Conservation (phyloP, 352 stramenopile genomes). For the Phytopythium cucurbitacearum region DNA sequence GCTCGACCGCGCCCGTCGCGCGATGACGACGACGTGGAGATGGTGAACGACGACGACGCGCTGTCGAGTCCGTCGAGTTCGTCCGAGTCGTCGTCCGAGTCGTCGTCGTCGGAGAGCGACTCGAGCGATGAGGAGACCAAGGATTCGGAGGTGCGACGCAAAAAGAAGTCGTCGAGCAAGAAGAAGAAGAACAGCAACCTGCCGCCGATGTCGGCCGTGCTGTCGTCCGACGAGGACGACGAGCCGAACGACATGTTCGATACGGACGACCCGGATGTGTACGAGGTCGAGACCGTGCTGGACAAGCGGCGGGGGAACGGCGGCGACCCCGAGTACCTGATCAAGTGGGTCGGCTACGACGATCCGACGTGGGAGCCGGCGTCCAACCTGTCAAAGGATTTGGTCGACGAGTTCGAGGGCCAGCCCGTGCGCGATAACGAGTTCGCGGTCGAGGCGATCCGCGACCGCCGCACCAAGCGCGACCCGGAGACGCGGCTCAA, state of each 20-base stretch:
- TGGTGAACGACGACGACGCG: slow-evolving; percentile 29
- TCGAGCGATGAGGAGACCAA: slow-evolving; percentile 29
- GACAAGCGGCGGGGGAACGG: slow-evolving; percentile 38
- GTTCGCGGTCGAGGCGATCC: slow-evolving; percentile 72
- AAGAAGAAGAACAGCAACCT: slow-evolving; percentile 48
- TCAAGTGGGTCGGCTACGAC: slow-evolving; percentile 82
- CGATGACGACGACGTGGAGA: slow-evolving; percentile 19
- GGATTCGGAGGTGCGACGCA: slow-evolving; percentile 5
- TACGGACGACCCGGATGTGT: slow-evolving; percentile 72
- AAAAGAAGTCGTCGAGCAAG: slow-evolving; percentile 1
- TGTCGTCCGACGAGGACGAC: slow-evolving; percentile 72
- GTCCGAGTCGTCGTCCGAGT: slow-evolving; percentile 15
- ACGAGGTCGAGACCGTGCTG: slow-evolving; percentile 74
- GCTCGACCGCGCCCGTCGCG: neutral
- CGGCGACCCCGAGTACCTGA: slow-evolving; percentile 65
- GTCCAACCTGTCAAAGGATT: slow-evolving; percentile 70
- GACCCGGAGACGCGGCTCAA: slow-evolving; percentile 66
- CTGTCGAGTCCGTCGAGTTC: slow-evolving; percentile 14
- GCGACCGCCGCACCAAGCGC: slow-evolving; percentile 59
- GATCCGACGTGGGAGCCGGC: slow-evolving; percentile 77
- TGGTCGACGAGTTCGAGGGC: slow-evolving; percentile 77
- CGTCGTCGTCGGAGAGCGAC: slow-evolving; percentile 24
- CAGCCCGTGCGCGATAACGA: slow-evolving; percentile 70
- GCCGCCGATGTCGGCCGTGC: slow-evolving; percentile 49
- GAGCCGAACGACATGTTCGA: slow-evolving; percentile 78